These are phyloP conservation scores for Stephanodiscus minutulus DNA, from an alignment of 108 stramenopile species.

Conservation along the genomic window DNA sequence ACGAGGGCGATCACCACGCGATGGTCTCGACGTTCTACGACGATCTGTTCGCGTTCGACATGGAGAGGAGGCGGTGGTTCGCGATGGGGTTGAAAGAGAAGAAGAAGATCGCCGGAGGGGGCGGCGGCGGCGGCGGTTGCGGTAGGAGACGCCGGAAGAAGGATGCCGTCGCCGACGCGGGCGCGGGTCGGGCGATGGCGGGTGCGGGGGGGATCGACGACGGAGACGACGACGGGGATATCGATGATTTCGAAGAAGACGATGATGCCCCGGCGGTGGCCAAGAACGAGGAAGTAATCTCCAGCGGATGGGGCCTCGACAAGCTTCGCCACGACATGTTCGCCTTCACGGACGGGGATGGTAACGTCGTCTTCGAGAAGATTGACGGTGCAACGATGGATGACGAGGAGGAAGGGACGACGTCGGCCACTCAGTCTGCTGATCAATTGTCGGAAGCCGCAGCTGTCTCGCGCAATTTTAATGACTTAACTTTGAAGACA, in stretches of 20 bases:
- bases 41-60: constrained; percentile 83
- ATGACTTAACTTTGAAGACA: constrained; percentile 21
- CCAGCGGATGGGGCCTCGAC: constrained; percentile 79
- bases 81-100: constrained; percentile 64
- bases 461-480: neutral
- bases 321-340: constrained; percentile 88
- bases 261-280: neutral
- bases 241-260: constrained; percentile 42
- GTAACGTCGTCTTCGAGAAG: constrained; percentile 86
- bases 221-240: constrained; percentile 38
- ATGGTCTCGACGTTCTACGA: constrained; percentile 85
- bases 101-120: constrained; percentile 3
- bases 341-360: constrained; percentile 86
- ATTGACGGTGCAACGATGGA: constrained; percentile 44
- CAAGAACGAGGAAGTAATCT: constrained; percentile 40
- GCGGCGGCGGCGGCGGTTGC: constrained; percentile 35
- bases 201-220: constrained; percentile 50
- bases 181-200: neutral
- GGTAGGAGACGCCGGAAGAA: constrained; percentile 48
- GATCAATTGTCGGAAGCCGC: neutral
- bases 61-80: constrained; percentile 87
- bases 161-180: constrained; percentile 23
- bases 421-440: neutral
- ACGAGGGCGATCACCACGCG: constrained; percentile 77
- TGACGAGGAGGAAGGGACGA: constrained; percentile 22